Conservation (phyloP, 352 stramenopile species). For the Blastocystis sp. region DNA sequence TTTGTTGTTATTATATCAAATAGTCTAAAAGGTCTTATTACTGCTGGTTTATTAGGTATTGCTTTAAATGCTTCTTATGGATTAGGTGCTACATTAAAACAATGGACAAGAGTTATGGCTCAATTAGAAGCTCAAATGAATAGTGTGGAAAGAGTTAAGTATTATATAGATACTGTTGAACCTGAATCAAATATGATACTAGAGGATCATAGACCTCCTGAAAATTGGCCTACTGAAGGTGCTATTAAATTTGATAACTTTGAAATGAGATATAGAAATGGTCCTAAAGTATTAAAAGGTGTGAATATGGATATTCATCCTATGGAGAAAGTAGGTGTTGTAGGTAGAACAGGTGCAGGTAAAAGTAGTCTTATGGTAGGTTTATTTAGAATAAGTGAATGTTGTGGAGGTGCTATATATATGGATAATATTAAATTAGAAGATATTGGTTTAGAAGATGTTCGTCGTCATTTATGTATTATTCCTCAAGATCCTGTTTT, state of each 20-base stretch:
- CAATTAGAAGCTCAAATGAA: constrained; percentile 58
- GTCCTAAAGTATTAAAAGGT: constrained; percentile 50
- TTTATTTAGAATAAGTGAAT: constrained; percentile 71
- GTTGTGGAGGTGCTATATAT: constrained; percentile 60
- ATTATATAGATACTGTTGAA: constrained; percentile 48
- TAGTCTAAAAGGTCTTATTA: constrained; percentile 46
- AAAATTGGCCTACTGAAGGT: constrained; percentile 59
- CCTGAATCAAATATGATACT: constrained; percentile 43
- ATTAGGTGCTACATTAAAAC: constrained; percentile 49
- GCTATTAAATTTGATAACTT: constrained; percentile 64
- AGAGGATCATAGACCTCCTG: constrained; percentile 34
- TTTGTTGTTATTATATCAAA: constrained; percentile 47
- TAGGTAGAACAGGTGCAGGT: constrained; percentile 62
- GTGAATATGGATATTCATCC: constrained; percentile 56
- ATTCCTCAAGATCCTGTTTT: constrained; percentile 78
- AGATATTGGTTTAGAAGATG: constrained; percentile 57
- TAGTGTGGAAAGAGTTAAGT: constrained; percentile 51
- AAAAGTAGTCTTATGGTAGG: constrained; percentile 65
- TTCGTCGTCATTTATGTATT: constrained; percentile 66
- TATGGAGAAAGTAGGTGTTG: constrained; percentile 69
- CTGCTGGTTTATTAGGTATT: constrained; percentile 59
- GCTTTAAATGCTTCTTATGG: constrained; percentile 67
- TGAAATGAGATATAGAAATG: constrained; percentile 60
- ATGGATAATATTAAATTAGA: constrained; percentile 70
- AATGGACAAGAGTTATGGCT: constrained; percentile 23